These are phyloP conservation scores for Dictyostelium purpureum DNA, from an alignment of 78 protist genomes.

Conservation along the genomic window DNA sequence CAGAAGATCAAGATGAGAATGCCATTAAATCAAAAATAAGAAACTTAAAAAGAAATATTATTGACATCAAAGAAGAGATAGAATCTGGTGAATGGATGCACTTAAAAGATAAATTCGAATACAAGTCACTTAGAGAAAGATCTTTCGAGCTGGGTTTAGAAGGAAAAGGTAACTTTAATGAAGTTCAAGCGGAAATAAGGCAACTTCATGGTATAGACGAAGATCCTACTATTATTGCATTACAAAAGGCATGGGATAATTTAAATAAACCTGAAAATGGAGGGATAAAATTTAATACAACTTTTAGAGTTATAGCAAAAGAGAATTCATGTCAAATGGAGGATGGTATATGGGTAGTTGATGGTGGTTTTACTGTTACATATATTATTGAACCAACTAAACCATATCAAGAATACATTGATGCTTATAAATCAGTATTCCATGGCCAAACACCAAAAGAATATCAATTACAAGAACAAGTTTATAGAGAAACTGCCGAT, in stretches of 20 bases:
- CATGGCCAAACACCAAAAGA: slow-evolving; percentile 6
- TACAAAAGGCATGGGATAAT: not conserved
- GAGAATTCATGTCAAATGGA: not conserved
- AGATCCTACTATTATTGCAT: not conserved
- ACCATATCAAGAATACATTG: not conserved
- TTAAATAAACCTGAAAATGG: not conserved
- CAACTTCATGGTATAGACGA: not conserved
- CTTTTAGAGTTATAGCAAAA: slow-evolving; percentile 36
- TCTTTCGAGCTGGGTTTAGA: slow-evolving; percentile 46
- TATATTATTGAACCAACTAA: slow-evolving; percentile 38
- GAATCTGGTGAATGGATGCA: not conserved
- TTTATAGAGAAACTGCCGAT: slow-evolving; percentile 17
- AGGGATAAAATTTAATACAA: slow-evolving; percentile 27
- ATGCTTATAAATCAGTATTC: slow-evolving; percentile 13
- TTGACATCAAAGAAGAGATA: slow-evolving; percentile 29
- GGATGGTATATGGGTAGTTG: slow-evolving; percentile 32
- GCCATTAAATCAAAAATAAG: no score
- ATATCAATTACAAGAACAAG: slow-evolving; percentile 5
- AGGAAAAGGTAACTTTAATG: not conserved
- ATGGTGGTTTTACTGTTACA: not conserved
- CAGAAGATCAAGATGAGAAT: not conserved
- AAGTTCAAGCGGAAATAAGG: not conserved
- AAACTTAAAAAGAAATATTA: not conserved
- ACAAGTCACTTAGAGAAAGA: slow-evolving; percentile 30
- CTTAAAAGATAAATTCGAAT: not conserved